These are phyloP conservation scores for Populus alba DNA, from an alignment of 345 rosid genomes.

Conservation along the genomic window DNA sequence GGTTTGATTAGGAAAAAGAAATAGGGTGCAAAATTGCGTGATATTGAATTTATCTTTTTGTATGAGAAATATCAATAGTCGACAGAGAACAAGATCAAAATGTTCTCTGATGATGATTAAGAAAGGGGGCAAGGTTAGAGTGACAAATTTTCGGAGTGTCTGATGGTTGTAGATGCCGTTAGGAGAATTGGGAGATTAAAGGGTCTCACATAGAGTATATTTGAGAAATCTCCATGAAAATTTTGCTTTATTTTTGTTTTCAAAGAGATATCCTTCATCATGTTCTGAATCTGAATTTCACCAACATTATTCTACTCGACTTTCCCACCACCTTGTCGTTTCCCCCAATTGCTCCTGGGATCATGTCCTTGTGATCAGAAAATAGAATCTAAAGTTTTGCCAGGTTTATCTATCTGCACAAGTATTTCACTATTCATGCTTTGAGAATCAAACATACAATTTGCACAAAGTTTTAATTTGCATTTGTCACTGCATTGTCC, in stretches of 20 bases:
- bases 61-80: neutral
- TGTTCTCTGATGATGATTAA: neutral
- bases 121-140: neutral
- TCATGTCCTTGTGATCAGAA: neutral
- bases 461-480: neutral
- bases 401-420: neutral
- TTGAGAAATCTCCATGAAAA: neutral
- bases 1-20: no score
- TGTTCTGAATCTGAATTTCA: neutral
- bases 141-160: no score
- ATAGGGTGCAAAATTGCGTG: neutral
- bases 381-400: neutral
- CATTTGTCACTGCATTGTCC: neutral
- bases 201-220: neutral
- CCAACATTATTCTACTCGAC: neutral
- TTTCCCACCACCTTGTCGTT: neutral
- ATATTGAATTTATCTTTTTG: no score
- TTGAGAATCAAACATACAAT: neutral
- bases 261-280: neutral
- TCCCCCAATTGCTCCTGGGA: neutral
- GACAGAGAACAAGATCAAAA: neutral
- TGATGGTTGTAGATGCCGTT: neutral
- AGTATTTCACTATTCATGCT: neutral
- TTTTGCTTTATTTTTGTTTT: neutral
- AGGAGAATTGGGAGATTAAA: neutral